Evolutionary conservation across 1,139 yeast species (phyloP).

Genomic region (Geotrichum bryndzae): DNA sequence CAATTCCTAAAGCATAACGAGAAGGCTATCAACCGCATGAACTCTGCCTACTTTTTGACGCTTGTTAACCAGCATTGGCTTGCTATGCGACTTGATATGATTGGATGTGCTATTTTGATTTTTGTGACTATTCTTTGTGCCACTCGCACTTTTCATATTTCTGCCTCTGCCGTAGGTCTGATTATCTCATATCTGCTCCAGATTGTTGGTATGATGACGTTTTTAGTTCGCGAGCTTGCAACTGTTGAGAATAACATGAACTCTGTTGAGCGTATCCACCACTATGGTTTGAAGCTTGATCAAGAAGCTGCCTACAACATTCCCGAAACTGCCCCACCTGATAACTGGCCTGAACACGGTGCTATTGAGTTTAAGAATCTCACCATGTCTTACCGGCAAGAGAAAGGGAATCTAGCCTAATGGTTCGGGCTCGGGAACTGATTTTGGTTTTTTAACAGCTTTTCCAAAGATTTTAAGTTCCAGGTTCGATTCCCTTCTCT

Average conservation of each 20-base stretch:
- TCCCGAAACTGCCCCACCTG: conserved; percentile 51
- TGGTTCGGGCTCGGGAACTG: no score
- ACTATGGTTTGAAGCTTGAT: conserved; percentile 65
- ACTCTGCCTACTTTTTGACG: conserved; percentile 62
- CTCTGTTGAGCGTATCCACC: conserved; percentile 70
- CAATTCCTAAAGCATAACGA: conserved; percentile 50
- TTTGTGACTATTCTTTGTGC: conserved; percentile 56
- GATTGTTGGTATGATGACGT: conserved; percentile 28
- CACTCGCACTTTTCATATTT: conserved; percentile 53
- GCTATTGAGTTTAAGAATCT: conserved; percentile 52
- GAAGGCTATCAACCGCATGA: conserved; percentile 51
- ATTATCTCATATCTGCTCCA: conserved; percentile 45
- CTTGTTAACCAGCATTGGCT: conserved; percentile 76
- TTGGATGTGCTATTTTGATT: conserved; percentile 43
- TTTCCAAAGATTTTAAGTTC: no score
- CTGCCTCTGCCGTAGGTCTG: conserved; percentile 65
- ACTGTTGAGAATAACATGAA: conserved; percentile 79
- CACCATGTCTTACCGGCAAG: conserved; percentile 63
- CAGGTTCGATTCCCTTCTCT: no score
- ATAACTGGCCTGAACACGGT: conserved; percentile 60
- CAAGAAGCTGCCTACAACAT: conserved; percentile 51
- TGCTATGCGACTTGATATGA: conserved; percentile 52
- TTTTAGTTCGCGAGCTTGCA: conserved; percentile 46
- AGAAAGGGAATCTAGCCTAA: no score
- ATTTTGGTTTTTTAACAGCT: no score